Conservation (phyloP, 352 stramenopile genomes). For the Globisporangium cederbergense region DNA sequence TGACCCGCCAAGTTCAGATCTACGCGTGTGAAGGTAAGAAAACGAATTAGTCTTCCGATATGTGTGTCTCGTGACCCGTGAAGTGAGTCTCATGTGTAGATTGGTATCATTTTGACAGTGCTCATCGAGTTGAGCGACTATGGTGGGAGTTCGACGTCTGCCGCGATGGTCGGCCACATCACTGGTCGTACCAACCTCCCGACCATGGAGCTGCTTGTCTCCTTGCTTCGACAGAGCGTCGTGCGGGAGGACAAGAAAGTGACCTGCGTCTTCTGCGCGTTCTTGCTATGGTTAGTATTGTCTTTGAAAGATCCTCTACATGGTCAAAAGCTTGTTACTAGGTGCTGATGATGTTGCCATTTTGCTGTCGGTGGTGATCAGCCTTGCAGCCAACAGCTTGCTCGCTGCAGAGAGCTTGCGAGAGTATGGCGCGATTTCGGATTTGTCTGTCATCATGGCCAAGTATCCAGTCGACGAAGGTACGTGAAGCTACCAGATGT, state of each 20-base stretch:
- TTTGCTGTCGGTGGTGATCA: conserved; percentile 9
- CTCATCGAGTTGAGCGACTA: conserved; percentile 63
- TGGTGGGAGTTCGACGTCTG: conserved; percentile 34
- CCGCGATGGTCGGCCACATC: conserved; percentile 27
- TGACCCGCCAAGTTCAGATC: conserved; percentile 76
- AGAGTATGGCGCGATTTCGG: conserved; percentile 49
- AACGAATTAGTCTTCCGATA: not conserved
- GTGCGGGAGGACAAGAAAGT: conserved; percentile 73
- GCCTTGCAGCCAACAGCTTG: conserved; percentile 47
- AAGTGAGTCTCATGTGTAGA: not conserved
- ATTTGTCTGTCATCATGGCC: conserved; percentile 68
- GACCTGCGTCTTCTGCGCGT: conserved; percentile 52
- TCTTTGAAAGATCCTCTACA: not conserved
- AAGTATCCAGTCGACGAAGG: conserved; percentile 71
- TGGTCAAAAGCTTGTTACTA: not conserved
- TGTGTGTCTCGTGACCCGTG: not conserved
- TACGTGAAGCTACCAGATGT: conserved; percentile 8
- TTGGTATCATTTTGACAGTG: conserved; percentile 24
- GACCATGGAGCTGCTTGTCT: conserved; percentile 40
- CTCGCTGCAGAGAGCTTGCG: conserved; percentile 39
- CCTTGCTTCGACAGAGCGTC: conserved; percentile 54
- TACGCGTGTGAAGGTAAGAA: conserved; percentile 67
- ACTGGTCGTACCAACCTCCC: conserved; percentile 17
- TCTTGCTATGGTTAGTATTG: conserved; percentile 54
- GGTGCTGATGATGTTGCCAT: not conserved